Conservation (phyloP, 106 monocot genomes). For the Acorus calamus region DNA sequence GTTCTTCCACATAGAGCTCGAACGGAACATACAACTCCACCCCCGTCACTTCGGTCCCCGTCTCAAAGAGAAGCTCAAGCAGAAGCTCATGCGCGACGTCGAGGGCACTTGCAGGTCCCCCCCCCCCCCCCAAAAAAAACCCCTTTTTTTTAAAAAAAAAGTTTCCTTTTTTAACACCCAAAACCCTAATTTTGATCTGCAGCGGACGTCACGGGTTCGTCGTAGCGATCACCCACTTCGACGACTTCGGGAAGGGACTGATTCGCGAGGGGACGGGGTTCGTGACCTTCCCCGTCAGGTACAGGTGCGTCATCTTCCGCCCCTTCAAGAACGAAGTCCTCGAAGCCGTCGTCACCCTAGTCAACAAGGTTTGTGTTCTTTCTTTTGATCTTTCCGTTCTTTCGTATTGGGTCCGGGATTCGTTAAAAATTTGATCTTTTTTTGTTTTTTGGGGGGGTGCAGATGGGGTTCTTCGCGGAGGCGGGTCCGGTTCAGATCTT, state of each 20-base stretch:
- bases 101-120: conserved; percentile 92
- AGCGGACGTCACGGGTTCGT: conserved; percentile 95
- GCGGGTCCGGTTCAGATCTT: conserved; percentile 95
- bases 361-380: conserved; percentile 66
- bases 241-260: conserved; percentile 84
- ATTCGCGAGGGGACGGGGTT: conserved; percentile 95
- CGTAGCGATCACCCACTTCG: conserved; percentile 85
- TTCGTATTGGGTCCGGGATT: background rate
- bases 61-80: conserved; percentile 81
- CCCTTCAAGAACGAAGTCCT: conserved; percentile 94
- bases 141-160: background rate
- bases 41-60: conserved; percentile 96
- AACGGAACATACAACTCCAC: conserved; percentile 95
- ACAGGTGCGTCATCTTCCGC: conserved; percentile 91
- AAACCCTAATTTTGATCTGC: background rate
- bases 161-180: no score
- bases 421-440: background rate
- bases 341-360: conserved; percentile 93
- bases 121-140: no score
- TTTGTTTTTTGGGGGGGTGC: background rate
- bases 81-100: conserved; percentile 96
- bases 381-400: background rate
- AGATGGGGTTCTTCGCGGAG: conserved; percentile 99
- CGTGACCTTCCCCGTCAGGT: conserved; percentile 98
- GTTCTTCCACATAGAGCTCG: conserved; percentile 94